Conservation (phyloP, 306 rosid genomes). For the Pyrus betulifolia region DNA sequence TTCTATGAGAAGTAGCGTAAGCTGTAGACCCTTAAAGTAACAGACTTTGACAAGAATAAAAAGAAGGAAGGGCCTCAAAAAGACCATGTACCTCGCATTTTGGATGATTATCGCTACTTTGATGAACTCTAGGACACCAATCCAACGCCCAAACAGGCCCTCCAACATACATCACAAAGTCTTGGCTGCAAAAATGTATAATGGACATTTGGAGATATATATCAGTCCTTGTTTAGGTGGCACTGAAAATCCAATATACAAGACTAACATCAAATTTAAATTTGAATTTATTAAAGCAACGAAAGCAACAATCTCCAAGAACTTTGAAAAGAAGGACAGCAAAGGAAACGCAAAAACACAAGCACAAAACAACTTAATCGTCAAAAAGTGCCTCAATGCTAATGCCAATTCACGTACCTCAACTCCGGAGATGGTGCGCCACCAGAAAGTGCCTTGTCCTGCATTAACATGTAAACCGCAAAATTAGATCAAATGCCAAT, state of each 20-base stretch:
- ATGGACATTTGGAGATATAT: not conserved
- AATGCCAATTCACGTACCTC: constrained; percentile 37
- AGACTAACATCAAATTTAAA: constrained; percentile 6
- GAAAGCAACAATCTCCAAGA: too few relatives aligned
- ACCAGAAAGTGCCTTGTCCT: constrained; percentile 25
- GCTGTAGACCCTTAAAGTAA: not conserved
- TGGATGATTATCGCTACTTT: constrained; percentile 33
- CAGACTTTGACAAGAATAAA: not conserved
- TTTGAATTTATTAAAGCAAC: not conserved
- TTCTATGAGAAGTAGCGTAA: not conserved
- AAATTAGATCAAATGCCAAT: not conserved
- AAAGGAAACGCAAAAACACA: not conserved
- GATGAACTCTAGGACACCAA: constrained; percentile 80
- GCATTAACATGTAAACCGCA: constrained; percentile 19
- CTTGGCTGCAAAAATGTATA: constrained; percentile 41
- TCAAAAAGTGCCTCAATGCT: not conserved
- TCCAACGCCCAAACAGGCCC: constrained; percentile 89
- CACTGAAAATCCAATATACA: constrained; percentile 3
- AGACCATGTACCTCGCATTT: constrained; percentile 65
- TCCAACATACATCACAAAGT: constrained; percentile 82
- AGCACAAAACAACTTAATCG: not conserved
- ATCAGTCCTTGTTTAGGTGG: constrained; percentile 2
- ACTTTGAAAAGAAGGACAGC: not conserved
- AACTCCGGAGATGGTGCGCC: constrained; percentile 34
- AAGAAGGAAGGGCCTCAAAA: not conserved